Evolutionary conservation across 352 stramenopile genomes (phyloP).

Genomic region (Elongisporangium prolatum): DNA sequence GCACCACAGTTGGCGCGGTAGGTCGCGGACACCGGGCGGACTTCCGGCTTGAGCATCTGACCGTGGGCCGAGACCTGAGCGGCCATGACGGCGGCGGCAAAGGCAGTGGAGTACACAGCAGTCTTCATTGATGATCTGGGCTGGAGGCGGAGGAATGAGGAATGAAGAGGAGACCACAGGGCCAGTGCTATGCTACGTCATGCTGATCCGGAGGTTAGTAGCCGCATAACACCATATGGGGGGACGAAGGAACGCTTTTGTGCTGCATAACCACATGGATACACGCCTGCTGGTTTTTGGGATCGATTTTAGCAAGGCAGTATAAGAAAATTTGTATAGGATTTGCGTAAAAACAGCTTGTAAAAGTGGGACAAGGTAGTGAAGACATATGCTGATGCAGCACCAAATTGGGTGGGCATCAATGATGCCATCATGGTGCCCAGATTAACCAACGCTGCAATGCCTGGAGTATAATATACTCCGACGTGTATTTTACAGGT

Average conservation of each 20-base stretch:
- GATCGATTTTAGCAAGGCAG: neutral
- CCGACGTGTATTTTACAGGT: no score
- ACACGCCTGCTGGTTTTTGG: neutral
- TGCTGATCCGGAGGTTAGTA: neutral
- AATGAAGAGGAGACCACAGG: neutral
- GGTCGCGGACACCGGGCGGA: conserved; percentile 16
- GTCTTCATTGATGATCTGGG: conserved; percentile 12
- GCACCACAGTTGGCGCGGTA: conserved; percentile 22
- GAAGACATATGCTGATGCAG: neutral
- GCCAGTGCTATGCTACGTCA: neutral
- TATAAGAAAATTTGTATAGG: neutral
- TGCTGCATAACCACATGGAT: neutral
- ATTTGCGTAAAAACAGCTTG: neutral
- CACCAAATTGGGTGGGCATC: neutral
- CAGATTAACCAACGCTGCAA: neutral
- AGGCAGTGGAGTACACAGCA: conserved; percentile 9
- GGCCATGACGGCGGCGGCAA: conserved; percentile 12
- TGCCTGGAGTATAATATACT: no score
- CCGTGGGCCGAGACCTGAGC: conserved; percentile 24
- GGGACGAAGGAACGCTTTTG: neutral
- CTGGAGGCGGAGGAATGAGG: neutral
- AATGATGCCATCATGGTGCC: neutral
- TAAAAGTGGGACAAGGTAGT: neutral
- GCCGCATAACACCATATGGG: neutral
- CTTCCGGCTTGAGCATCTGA: conserved; percentile 13